These are phyloP conservation scores for Inga leiocalycina DNA, from an alignment of 306 rosid genomes.

Conservation along the genomic window DNA sequence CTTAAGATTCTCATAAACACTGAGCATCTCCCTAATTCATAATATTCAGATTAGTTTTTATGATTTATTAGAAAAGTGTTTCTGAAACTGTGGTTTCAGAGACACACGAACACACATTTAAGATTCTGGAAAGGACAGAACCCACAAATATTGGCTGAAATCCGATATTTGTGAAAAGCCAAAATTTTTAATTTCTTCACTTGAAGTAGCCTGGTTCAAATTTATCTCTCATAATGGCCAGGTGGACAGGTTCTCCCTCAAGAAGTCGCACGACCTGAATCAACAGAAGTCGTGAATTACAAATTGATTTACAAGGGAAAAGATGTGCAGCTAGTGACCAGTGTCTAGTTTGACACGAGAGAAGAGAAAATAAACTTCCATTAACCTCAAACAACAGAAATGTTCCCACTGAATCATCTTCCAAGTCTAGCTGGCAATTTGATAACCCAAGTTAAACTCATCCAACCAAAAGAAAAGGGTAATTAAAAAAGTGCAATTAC, in stretches of 20 bases:
- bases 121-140: neutral
- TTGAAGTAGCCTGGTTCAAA: constrained; percentile 41
- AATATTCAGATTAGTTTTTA: neutral
- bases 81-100: neutral
- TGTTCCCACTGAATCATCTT: neutral
- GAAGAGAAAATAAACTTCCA: neutral
- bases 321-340: neutral
- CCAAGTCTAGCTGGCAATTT: neutral
- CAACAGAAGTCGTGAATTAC: constrained; percentile 5
- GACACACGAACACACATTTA: no score
- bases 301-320: neutral
- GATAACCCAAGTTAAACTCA: neutral
- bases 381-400: neutral
- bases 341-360: neutral
- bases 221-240: constrained; percentile 53
- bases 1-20: neutral
- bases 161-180: neutral
- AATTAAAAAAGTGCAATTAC: constrained; percentile 34
- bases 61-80: no score
- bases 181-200: constrained; percentile 23
- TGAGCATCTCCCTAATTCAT: constrained; percentile 2
- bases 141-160: neutral
- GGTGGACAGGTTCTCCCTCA: constrained; percentile 66
- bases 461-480: neutral
- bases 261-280: constrained; percentile 80